Conservation (phyloP, 345 rosid genomes). For the Gossypium mustelinum region DNA sequence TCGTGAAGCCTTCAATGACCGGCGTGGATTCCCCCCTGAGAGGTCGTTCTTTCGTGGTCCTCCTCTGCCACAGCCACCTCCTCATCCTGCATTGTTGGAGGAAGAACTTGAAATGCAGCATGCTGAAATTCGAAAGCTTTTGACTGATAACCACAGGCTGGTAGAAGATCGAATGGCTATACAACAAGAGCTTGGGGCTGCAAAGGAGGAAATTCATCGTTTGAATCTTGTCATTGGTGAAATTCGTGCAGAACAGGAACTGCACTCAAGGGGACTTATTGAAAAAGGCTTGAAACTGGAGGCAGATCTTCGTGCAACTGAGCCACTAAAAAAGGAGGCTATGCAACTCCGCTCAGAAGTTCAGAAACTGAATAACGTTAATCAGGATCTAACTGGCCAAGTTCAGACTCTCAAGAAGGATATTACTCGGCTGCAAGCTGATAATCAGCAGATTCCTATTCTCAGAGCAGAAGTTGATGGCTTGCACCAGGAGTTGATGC, state of each 20-base stretch:
- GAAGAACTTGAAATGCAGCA: constrained; percentile 88
- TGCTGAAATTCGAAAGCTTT: constrained; percentile 66
- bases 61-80: constrained; percentile 56
- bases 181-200: constrained; percentile 69
- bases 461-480: constrained; percentile 65
- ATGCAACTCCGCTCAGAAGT: constrained; percentile 62
- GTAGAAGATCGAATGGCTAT: constrained; percentile 68
- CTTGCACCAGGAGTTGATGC: constrained; percentile 86
- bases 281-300: constrained; percentile 84
- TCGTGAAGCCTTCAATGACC: constrained; percentile 59
- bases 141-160: constrained; percentile 68
- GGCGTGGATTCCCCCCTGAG: constrained; percentile 61
- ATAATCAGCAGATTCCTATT: constrained; percentile 68
- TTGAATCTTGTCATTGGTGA: constrained; percentile 62
- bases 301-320: constrained; percentile 76
- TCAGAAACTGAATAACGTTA: constrained; percentile 62
- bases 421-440: constrained; percentile 54
- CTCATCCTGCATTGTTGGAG: constrained; percentile 73
- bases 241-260: constrained; percentile 67
- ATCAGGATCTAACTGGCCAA: constrained; percentile 68
- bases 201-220: constrained; percentile 87
- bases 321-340: constrained; percentile 76
- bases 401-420: constrained; percentile 74
- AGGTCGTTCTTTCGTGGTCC: constrained; percentile 64
- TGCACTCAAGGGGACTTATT: constrained; percentile 61